These are phyloP conservation scores for Aspergillus alliaceus DNA, from an alignment of 2,329 filamentous ascomycete genomes.

Conservation along the genomic window DNA sequence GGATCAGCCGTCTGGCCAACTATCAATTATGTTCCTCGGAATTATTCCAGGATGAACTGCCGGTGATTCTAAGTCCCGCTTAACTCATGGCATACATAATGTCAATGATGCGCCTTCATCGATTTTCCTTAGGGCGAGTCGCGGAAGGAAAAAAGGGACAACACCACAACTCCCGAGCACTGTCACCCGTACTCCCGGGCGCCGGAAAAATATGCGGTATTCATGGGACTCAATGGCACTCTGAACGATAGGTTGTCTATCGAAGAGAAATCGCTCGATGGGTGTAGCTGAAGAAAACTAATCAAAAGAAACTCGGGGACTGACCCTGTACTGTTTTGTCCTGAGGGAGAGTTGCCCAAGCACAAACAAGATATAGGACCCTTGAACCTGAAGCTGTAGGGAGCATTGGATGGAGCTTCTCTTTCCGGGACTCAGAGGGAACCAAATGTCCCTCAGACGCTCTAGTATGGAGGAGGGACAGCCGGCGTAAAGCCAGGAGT, in stretches of 20 bases:
- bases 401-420: not conserved
- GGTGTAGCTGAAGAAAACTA: not conserved
- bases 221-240: not conserved
- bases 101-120: slow-evolving; percentile 3
- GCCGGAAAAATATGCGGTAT: not conserved
- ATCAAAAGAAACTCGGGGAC: not conserved
- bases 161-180: slow-evolving; percentile 12
- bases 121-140: not conserved
- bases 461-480: not conserved
- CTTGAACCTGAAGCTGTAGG: not conserved
- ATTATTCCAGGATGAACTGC: slow-evolving; percentile 16
- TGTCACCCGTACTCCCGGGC: not conserved
- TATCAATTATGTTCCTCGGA: slow-evolving; percentile 20
- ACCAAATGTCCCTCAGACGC: not conserved
- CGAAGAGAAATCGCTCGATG: not conserved
- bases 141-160: not conserved
- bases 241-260: not conserved
- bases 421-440: not conserved
- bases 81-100: slow-evolving; percentile 18
- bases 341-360: not conserved
- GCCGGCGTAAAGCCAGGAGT: not conserved
- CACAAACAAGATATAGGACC: not conserved
- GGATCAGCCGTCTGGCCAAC: slow-evolving; percentile 11
- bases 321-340: not conserved
- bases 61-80: slow-evolving; percentile 21